A percentile compares a stretch with the other conserved stretches of the same genome.
Conservation (phyloP, 1,284 basidiomycete genomes). For the Boletus sp. region DNA sequence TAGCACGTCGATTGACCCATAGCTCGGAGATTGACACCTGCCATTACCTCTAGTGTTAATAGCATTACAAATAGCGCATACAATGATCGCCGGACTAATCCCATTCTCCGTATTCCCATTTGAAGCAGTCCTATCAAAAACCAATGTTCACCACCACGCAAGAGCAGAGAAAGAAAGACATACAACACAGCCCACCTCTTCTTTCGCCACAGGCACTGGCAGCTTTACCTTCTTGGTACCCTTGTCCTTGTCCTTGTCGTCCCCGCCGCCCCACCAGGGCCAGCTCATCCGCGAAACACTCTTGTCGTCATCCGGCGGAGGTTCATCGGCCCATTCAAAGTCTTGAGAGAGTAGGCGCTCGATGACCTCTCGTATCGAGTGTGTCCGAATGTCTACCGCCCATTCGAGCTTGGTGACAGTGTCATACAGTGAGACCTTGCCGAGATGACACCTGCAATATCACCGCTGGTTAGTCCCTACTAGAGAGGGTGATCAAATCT, state of each 20-base stretch:
- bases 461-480: constrained; percentile 10
- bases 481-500: neutral
- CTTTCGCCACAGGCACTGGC: constrained; percentile 43
- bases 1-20: neutral
- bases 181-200: constrained; percentile 39
- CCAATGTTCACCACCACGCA: neutral
- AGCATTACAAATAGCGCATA: neutral
- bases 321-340: constrained; percentile 48
- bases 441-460: constrained; percentile 67
- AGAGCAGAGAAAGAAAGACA: constrained; percentile 5
- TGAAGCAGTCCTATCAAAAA: constrained; percentile 56
- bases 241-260: constrained; percentile 18
- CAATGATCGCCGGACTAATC: constrained; percentile 1
- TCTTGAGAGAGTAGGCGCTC: constrained; percentile 69
- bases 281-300: constrained; percentile 5
- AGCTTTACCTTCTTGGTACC: constrained; percentile 18
- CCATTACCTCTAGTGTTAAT: neutral
- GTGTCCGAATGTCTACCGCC: constrained; percentile 74
- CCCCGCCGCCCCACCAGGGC: constrained; percentile 30
- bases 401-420: constrained; percentile 82
- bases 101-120: constrained; percentile 57
- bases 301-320: constrained; percentile 10
- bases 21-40: neutral
- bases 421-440: constrained; percentile 84
- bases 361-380: constrained; percentile 75